Conservation (phyloP, 83 land plant genomes). For the Picea abies region DNA sequence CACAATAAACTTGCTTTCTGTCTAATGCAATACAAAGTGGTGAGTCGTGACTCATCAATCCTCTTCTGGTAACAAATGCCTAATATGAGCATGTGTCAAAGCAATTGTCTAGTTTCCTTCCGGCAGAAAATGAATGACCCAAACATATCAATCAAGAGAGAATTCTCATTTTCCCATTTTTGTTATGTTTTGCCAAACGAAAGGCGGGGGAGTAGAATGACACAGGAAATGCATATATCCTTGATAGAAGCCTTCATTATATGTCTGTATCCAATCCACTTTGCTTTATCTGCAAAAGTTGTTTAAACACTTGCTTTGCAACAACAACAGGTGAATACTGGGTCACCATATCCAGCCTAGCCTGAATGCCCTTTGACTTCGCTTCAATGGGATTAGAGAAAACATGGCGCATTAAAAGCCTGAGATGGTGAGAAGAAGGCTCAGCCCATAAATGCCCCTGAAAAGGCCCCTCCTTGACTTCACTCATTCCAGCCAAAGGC, state of each 20-base stretch:
- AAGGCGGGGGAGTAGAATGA: not conserved
- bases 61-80: too few species aligned
- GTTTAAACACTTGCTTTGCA: constrained; percentile 39
- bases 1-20: too few species aligned
- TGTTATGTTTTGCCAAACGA: not conserved
- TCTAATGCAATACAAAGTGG: too few species aligned
- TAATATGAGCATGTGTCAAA: too few species aligned
- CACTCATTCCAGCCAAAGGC: constrained; percentile 54
- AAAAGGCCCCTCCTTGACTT: constrained; percentile 79
- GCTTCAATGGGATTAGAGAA: constrained; percentile 59
- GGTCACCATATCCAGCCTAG: constrained; percentile 70
- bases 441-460: constrained; percentile 85
- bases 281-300: constrained; percentile 33
- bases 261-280: not conserved
- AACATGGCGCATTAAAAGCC: constrained; percentile 58
- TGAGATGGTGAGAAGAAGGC: constrained; percentile 51
- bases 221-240: not conserved
- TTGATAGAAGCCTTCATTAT: not conserved
- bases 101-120: too few species aligned
- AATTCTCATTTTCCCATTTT: not conserved
- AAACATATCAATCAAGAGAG: not conserved
- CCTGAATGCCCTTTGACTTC: constrained; percentile 51
- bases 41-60: too few species aligned
- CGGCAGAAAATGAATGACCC: too few species aligned
- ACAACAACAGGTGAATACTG: constrained; percentile 70